Evolutionary conservation across 2,329 filamentous ascomycete species (phyloP), one percentile per base, ranked within the genome.

Genomic region (Trichophyton verrucosum): DNA sequence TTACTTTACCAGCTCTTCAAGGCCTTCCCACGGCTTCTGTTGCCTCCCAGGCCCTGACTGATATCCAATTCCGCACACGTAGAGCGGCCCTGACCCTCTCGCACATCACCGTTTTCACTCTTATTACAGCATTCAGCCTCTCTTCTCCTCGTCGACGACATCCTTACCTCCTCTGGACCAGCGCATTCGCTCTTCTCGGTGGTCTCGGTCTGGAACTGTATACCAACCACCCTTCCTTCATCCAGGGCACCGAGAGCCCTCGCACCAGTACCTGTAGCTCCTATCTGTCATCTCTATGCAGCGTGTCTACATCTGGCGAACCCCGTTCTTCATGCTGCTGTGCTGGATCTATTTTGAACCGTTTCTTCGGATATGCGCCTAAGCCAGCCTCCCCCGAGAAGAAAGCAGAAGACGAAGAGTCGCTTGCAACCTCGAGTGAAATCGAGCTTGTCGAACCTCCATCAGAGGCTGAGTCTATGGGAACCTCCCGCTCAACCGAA

Each of bases 91-190:
- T 86, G 60, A 75, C 81, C 36, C 82, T 95, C 58, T 83, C 87
- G 57, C 79, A 83, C 65, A 74, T 95, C 66, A 85, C 89, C 59
- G 82, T 84, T 60, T 77, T 82, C 59, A 84, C 88, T 33, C 85
- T 96, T 69, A 77, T 89, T 66, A 81, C 92, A 65, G 89, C 91
- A 64, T 96, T 87, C 74, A 73, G 81, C 51, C 78, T 95, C 65
- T 92, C 91, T 1, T 88, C 91, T 0, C 81, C 83, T 27, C 82
- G 85, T 61, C 81, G 83, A 66, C 85, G 87, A 71, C 92, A 97
- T 72, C 92, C 92, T 0, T 97, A 96, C 72, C 84, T 96, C 27
- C 75, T 96, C 62, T 96, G 94, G 84, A 90, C 89, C 13, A 85
- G 86, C 2, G 75, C 90, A 27, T 81, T 91, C 61, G 71, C 77